Evolutionary conservation across 148 eudicot genomes (phyloP).

Genomic region (Rhododendron ferrugineum): DNA sequence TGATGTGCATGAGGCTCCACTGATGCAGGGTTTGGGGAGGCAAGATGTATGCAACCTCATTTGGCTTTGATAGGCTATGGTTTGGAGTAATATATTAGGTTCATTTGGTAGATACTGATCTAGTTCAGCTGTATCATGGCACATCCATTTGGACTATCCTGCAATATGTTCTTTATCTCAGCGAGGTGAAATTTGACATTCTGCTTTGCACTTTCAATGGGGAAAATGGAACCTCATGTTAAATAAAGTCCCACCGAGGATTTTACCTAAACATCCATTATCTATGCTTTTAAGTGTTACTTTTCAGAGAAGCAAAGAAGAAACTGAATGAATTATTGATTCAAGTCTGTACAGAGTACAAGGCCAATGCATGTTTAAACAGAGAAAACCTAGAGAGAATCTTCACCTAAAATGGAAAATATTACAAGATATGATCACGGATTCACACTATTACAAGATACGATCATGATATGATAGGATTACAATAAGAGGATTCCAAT

Average conservation of each 20-base stretch:
- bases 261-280: neutral
- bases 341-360: no score
- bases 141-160: neutral
- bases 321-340: no score
- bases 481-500: no score
- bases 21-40: neutral
- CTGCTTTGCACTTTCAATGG: neutral
- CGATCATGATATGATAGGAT: no score
- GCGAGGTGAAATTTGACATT: neutral
- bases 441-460: no score
- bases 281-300: neutral
- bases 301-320: no score
- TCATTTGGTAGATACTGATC: neutral
- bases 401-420: no score
- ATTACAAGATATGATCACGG: no score
- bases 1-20: neutral
- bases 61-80: neutral
- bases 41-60: neutral
- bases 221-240: conserved; percentile 1
- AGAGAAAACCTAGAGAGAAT: no score
- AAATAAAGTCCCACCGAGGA: neutral
- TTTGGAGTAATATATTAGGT: neutral
- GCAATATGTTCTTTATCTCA: neutral
- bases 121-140: neutral
- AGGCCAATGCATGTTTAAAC: no score